A percentile compares a stretch with the other conserved stretches of the same genome.
These are phyloP conservation scores for Hemisphaericaspora nanyangensis DNA, from an alignment of 805 yeast species.

Conservation along the genomic window DNA sequence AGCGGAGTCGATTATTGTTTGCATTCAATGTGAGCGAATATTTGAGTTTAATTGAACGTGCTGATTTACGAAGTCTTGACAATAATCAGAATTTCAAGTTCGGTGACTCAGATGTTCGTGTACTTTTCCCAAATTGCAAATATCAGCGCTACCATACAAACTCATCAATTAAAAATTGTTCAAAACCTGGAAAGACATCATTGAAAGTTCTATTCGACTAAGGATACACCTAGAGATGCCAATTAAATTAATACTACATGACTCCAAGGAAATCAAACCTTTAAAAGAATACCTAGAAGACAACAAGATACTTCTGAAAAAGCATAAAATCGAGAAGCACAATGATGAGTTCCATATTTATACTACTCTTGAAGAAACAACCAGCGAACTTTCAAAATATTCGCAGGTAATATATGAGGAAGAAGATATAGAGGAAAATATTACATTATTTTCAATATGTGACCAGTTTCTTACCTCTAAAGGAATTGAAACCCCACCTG, in stretches of 20 bases:
- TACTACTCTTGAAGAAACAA: constrained; percentile 9
- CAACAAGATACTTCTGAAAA: constrained; percentile 12
- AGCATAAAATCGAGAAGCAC: constrained; percentile 13
- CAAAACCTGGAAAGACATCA: too few relatives aligned
- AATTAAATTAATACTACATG: constrained; percentile 7
- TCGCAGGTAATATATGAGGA: constrained; percentile 2
- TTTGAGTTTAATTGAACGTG: too few relatives aligned
- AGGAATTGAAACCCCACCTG: not conserved
- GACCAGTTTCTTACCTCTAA: not conserved
- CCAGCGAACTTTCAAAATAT: constrained; percentile 4
- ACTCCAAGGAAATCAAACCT: constrained; percentile 14
- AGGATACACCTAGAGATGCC: constrained; percentile 2
- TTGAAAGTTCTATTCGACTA: too few relatives aligned
- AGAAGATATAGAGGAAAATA: not conserved
- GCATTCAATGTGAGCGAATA: too few relatives aligned
- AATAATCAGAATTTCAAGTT: too few relatives aligned
- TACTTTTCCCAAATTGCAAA: too few relatives aligned
- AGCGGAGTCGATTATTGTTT: too few relatives aligned
- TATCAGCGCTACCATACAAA: too few relatives aligned
- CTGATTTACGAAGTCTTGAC: too few relatives aligned
- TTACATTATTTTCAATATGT: constrained; percentile 1
- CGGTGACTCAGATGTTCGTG: too few relatives aligned
- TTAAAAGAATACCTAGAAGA: constrained; percentile 18
- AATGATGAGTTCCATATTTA: constrained; percentile 10
- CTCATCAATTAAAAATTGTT: too few relatives aligned